Percentiles rank a stretch among this genome's conserved stretches.
These are phyloP conservation scores for Eimeria tenella DNA, from an alignment of 169 alveolate genomes.

Conservation along the genomic window DNA sequence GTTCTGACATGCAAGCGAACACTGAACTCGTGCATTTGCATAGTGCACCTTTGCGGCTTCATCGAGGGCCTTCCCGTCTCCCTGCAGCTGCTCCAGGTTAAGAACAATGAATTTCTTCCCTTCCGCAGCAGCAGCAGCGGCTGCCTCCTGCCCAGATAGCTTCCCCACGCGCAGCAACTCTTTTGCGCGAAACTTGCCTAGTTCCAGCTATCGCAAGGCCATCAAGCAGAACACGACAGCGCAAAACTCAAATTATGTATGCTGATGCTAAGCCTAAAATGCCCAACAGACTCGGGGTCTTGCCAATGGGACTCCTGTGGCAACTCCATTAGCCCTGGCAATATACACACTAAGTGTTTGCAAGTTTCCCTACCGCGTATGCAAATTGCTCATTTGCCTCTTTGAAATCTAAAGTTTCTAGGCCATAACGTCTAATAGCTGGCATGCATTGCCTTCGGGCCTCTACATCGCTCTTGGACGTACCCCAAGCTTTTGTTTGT, in stretches of 20 bases:
- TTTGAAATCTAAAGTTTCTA: too few species aligned
- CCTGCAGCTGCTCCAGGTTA: slow-evolving; percentile 63
- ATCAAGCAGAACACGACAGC: neutral
- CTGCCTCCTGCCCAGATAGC: slow-evolving; percentile 72
- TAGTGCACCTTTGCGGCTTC: slow-evolving; percentile 75
- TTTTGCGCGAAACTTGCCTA: slow-evolving; percentile 75
- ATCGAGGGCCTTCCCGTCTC: slow-evolving; percentile 80
- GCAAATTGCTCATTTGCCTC: too few species aligned
- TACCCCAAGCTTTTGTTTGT: slow-evolving; percentile 68
- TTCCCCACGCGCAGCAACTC: slow-evolving; percentile 73
- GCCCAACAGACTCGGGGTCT: too few species aligned
- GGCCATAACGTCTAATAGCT: too few species aligned
- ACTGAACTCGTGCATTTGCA: neutral
- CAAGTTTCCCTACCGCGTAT: too few species aligned
- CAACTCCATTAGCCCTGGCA: too few species aligned
- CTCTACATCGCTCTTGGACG: neutral
- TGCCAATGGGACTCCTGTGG: too few species aligned
- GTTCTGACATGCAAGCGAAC: neutral
- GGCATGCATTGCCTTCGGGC: too few species aligned
- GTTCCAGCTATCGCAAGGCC: slow-evolving; percentile 63
- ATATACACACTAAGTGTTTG: too few species aligned
- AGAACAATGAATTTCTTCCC: slow-evolving; percentile 61
- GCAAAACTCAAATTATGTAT: too few species aligned
- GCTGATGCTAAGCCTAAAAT: neutral
- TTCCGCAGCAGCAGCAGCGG: slow-evolving; percentile 3